phyloP scores from a whole-genome alignment of 768 basidiomycete species.

The Amanita inopinata region DNA sequence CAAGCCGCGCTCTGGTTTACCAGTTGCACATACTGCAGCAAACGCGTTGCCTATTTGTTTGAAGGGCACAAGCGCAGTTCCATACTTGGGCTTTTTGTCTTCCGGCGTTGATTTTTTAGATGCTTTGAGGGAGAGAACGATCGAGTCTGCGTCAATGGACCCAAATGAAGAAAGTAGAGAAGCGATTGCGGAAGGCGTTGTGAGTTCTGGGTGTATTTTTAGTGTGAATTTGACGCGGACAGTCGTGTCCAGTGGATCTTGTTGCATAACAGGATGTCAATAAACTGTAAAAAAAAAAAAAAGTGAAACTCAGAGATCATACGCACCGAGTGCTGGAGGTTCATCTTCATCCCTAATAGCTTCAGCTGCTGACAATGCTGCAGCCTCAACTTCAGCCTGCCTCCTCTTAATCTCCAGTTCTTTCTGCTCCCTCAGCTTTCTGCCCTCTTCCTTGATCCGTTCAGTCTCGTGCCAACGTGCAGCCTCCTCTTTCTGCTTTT shows the following conservation, averaged over 20 bases:
- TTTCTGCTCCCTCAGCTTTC: conserved; percentile 55
- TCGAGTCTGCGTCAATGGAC: conserved; percentile 46
- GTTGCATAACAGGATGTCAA: not conserved
- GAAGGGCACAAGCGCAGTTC: conserved; percentile 68
- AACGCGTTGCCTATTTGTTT: conserved; percentile 70
- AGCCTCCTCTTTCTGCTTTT: conserved; percentile 50
- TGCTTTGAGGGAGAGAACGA: conserved; percentile 60
- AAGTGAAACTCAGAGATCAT: not conserved
- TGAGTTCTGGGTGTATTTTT: conserved; percentile 47
- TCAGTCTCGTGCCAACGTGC: conserved; percentile 53
- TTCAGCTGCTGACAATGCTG: conserved; percentile 21
- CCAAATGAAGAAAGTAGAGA: conserved; percentile 53
- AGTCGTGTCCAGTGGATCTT: conserved; percentile 65
- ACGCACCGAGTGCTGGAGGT: conserved; percentile 48
- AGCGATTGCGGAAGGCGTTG: conserved; percentile 37
- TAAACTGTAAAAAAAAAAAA: conserved; percentile 4
- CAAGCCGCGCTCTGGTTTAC: conserved; percentile 39
- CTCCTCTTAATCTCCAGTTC: conserved; percentile 40
- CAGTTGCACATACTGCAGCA: conserved; percentile 58
- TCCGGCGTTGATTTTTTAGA: conserved; percentile 36
- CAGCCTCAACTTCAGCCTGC: conserved; percentile 31
- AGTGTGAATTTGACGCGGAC: conserved; percentile 62
- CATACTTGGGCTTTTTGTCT: conserved; percentile 51
- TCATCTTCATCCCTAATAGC: conserved; percentile 36
- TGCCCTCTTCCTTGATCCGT: conserved; percentile 66